phyloP scores from a whole-genome alignment of 805 yeast species.

The Cyberlindnera xylosilytica region DNA sequence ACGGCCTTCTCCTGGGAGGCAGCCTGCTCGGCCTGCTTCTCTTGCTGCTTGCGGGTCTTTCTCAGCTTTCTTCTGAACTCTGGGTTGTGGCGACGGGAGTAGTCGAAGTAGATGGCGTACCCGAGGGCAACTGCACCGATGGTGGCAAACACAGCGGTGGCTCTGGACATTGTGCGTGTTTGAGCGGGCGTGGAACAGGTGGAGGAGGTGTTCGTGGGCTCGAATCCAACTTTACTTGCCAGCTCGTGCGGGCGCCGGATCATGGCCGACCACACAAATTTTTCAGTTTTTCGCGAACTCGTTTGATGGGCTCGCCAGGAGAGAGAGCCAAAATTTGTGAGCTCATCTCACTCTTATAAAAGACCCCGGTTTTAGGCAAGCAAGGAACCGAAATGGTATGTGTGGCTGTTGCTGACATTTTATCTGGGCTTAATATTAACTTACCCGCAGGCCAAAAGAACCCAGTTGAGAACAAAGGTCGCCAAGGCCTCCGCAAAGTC shows the following conservation, averaged over 20 bases:
- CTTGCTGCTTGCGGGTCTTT: slow-evolving; percentile 59
- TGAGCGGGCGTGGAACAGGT: too few relatives aligned
- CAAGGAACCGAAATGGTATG: too few relatives aligned
- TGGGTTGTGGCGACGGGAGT: slow-evolving; percentile 77
- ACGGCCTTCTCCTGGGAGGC: slow-evolving; percentile 58
- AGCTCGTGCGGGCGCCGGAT: not conserved
- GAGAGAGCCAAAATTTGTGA: not conserved
- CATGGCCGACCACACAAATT: slow-evolving; percentile 9
- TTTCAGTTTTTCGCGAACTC: slow-evolving; percentile 5
- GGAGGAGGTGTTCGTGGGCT: not conserved
- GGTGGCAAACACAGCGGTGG: slow-evolving; percentile 32
- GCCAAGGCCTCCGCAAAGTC: slow-evolving; percentile 31
- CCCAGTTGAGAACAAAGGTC: slow-evolving; percentile 35
- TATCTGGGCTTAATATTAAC: too few relatives aligned
- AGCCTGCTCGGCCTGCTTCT: slow-evolving; percentile 50
- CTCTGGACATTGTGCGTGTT: slow-evolving; percentile 27
- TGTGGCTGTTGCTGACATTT: too few relatives aligned
- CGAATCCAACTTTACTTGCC: too few relatives aligned
- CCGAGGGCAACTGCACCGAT: slow-evolving; percentile 52
- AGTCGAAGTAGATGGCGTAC: slow-evolving; percentile 88
- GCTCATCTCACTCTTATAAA: not conserved
- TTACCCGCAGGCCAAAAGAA: slow-evolving; percentile 34
- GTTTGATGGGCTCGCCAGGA: not conserved
- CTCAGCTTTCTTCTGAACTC: slow-evolving; percentile 78
- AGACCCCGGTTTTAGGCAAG: too few relatives aligned